phyloP scores from a whole-genome alignment of 371 early-diverging fungal genomes.

The Mortierella sp. region DNA sequence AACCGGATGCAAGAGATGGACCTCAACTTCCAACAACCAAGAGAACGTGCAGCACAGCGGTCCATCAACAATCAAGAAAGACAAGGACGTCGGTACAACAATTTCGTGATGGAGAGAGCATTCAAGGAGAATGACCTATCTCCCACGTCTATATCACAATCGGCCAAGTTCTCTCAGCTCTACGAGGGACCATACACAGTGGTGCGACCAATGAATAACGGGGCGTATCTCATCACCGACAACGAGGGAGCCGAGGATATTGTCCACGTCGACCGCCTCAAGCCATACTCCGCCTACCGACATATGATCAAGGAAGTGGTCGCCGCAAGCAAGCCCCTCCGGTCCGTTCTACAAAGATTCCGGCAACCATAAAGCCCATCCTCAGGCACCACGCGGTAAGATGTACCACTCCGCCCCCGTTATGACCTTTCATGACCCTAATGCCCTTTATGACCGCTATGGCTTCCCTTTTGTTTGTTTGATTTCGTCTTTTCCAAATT shows the following conservation, averaged over 20 bases:
- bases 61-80: background rate
- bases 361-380: too few relatives aligned
- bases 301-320: background rate
- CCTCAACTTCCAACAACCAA: background rate
- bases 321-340: too few relatives aligned
- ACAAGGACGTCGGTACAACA: background rate
- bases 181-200: conserved; percentile 17
- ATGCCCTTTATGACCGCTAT: too few relatives aligned
- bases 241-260: background rate
- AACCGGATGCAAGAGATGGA: background rate
- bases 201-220: background rate
- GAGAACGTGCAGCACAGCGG: background rate
- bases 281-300: background rate
- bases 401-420: too few relatives aligned
- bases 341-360: too few relatives aligned
- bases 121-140: background rate
- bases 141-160: background rate
- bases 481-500: too few relatives aligned
- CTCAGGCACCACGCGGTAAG: too few relatives aligned
- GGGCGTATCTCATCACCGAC: background rate
- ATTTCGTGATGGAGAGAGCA: background rate
- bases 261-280: background rate
- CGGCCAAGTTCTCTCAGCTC: background rate
- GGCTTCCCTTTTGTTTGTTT: too few relatives aligned
- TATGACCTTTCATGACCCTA: too few relatives aligned